phyloP scores from a whole-genome alignment of 2,329 filamentous ascomycete genomes.

The Colletotrichum gigasporum region DNA sequence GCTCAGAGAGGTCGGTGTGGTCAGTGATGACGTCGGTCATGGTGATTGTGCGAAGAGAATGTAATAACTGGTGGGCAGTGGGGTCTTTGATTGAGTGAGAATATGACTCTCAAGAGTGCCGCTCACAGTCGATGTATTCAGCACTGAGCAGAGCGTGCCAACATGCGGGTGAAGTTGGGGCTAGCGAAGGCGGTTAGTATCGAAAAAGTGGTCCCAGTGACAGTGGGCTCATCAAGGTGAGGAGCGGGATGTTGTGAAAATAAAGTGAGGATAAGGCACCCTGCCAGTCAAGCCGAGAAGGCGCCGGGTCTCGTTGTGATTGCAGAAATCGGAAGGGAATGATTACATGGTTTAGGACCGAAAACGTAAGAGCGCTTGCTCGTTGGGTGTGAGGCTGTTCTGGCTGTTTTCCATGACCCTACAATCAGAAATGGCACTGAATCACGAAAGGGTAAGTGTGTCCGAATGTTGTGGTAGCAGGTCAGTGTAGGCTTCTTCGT shows the following conservation, averaged over 20 bases:
- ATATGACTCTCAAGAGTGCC: too few relatives aligned
- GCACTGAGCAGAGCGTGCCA: too few relatives aligned
- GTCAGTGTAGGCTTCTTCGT: neutral
- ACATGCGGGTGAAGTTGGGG: neutral
- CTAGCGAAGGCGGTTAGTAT: neutral
- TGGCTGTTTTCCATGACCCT: neutral
- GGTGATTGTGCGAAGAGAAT: slow-evolving; percentile 11
- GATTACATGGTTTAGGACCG: neutral
- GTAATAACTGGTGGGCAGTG: neutral
- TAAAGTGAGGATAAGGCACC: too few relatives aligned
- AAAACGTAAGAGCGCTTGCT: slow-evolving; percentile 8
- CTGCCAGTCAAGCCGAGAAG: too few relatives aligned
- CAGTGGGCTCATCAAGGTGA: too few relatives aligned
- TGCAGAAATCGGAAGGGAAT: neutral
- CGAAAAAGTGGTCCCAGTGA: too few relatives aligned
- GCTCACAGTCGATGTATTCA: neutral
- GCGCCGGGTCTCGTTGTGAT: neutral
- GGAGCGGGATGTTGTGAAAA: too few relatives aligned
- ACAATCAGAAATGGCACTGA: neutral
- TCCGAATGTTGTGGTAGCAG: neutral
- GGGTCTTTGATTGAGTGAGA: neutral
- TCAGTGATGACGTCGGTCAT: slow-evolving; percentile 62
- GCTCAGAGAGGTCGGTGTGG: slow-evolving; percentile 56
- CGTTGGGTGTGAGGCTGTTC: neutral
- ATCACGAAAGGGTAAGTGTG: neutral